These are phyloP conservation scores for Prunus mume DNA, from an alignment of 306 rosid genomes.

Conservation along the genomic window DNA sequence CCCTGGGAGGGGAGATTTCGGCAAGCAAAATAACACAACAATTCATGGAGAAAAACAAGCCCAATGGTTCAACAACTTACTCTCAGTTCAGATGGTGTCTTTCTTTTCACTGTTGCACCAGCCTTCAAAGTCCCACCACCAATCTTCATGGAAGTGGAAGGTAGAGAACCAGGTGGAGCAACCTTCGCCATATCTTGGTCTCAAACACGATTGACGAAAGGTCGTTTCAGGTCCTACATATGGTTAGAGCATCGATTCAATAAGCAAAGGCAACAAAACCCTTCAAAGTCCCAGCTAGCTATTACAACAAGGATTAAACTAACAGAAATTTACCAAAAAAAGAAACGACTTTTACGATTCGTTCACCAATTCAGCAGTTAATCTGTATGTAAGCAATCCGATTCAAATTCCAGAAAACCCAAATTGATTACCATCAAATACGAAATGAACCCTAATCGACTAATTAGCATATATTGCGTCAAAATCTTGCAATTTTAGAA, in stretches of 20 bases:
- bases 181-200: conserved; percentile 56
- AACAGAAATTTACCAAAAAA: not conserved
- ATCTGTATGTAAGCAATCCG: not conserved
- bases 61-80: conserved; percentile 20
- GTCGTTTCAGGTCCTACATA: conserved; percentile 3
- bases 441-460: conserved; percentile 1
- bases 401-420: not conserved
- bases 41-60: not conserved
- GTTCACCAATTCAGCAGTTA: not conserved
- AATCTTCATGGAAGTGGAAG: conserved; percentile 46
- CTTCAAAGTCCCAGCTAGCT: not conserved
- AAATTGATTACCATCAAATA: not conserved
- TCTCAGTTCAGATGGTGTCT: conserved; percentile 81
- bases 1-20: not conserved
- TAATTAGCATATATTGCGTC: not conserved
- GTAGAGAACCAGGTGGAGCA: conserved; percentile 46
- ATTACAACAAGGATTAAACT: not conserved
- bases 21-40: not conserved
- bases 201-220: not conserved
- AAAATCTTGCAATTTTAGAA: not conserved
- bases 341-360: not conserved
- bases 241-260: conserved; percentile 10
- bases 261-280: not conserved
- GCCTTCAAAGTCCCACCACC: conserved; percentile 45
- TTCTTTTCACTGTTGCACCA: conserved; percentile 50